Evolutionary conservation across 73 alveolate genomes (phyloP).

Genomic region (Paramecium sexaurelia): DNA sequence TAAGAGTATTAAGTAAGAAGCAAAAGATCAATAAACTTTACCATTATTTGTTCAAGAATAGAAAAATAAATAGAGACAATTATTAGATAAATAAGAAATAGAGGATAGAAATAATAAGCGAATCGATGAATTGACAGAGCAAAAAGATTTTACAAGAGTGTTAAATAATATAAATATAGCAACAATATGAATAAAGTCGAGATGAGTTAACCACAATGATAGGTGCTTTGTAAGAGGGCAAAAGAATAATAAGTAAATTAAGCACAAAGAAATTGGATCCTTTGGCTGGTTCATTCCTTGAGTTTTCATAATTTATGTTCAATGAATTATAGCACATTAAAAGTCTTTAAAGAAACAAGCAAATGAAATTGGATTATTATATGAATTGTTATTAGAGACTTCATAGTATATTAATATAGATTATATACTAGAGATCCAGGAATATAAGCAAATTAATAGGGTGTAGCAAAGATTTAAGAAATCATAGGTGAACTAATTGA

Average conservation of each 20-base stretch:
- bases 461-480: slow-evolving; percentile 27
- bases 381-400: slow-evolving; percentile 2
- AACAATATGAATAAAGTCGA: neutral
- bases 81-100: slow-evolving; percentile 1
- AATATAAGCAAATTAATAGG: slow-evolving; percentile 40
- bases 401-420: neutral
- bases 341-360: neutral
- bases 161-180: neutral
- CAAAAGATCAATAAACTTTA: neutral
- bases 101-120: neutral
- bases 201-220: slow-evolving; percentile 35
- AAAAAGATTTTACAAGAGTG: slow-evolving; percentile 15
- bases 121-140: neutral
- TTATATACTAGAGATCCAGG: slow-evolving; percentile 1
- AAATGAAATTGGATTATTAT: neutral
- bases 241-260: neutral
- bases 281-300: slow-evolving; percentile 27
- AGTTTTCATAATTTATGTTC: neutral
- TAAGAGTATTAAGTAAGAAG: slow-evolving; percentile 66
- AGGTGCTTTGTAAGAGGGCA: slow-evolving; percentile 32
- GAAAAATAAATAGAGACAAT: slow-evolving; percentile 15
- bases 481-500: slow-evolving; percentile 26
- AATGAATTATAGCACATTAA: neutral
- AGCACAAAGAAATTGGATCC: slow-evolving; percentile 40
- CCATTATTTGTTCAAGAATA: slow-evolving; percentile 5